A percentile compares a stretch with the other conserved stretches of the same genome.
phyloP scores from a whole-genome alignment of 78 protist species.

The Dictyostelium brefeldianum region DNA sequence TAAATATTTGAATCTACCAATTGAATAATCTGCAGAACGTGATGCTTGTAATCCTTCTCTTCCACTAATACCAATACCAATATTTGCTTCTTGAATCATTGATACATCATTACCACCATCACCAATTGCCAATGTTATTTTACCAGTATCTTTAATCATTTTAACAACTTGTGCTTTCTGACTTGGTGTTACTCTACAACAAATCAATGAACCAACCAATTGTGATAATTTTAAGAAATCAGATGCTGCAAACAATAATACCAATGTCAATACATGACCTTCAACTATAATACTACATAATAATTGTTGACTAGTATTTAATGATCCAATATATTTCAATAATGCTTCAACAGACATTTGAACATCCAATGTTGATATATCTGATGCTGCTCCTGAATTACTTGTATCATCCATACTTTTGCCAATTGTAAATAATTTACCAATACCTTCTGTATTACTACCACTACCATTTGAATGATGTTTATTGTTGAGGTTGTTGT shows the following conservation, averaged over 20 bases:
- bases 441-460: not conserved
- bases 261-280: slow-evolving; percentile 70
- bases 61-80: slow-evolving; percentile 96
- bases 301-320: not conserved
- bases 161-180: slow-evolving; percentile 95
- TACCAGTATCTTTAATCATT: slow-evolving; percentile 77
- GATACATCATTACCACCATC: slow-evolving; percentile 99
- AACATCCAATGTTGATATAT: not conserved
- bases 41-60: slow-evolving; percentile 98
- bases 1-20: slow-evolving; percentile 88
- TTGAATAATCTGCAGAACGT: slow-evolving; percentile 96
- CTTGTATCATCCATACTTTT: slow-evolving; percentile 24
- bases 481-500: not conserved
- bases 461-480: not conserved
- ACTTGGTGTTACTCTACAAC: slow-evolving; percentile 95
- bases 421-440: slow-evolving; percentile 58
- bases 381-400: slow-evolving; percentile 4
- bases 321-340: not conserved
- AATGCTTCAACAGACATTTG: slow-evolving; percentile 4
- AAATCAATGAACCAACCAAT: slow-evolving; percentile 84
- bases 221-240: slow-evolving; percentile 8
- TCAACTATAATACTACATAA: slow-evolving; percentile 45
- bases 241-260: not conserved
- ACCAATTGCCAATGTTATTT: slow-evolving; percentile 88
- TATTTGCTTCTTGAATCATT: slow-evolving; percentile 97